Base-by-base conservation (phyloP, 129 eudicot genomes). In the Scalesia atractyloides region DNA sequence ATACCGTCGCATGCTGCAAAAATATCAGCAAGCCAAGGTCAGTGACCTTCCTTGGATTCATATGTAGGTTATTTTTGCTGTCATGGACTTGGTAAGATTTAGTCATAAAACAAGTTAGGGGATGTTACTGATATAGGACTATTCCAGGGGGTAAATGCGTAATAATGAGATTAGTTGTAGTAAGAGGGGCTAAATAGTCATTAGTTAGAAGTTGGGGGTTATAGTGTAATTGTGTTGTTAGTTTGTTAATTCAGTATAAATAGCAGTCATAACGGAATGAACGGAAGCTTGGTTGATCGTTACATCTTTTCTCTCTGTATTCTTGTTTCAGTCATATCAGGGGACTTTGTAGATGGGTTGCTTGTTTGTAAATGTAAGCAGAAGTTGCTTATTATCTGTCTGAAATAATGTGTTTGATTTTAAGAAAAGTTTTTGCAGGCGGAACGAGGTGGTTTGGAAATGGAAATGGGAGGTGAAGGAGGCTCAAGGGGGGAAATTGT, bases 1-100 rank as follows among this genome's bases (percentile, higher is more conserved):
- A 66, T 92, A 92, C 80, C 90, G 82, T 26, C 95, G 98, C 66
- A 76, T 92, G 83, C 96, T 90, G 70, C 88, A 80, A 66, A 83
- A 79, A 54, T 88, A 82, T 65, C 89, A 85, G 51, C 89, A 86
- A 75, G 94, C 87, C 66, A 90, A 95, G 99, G 97, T 78, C 41
- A 61, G 58, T 37, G 37, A 20, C 62, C 68, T 76, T 67, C 41
- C 46, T 57, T 57, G 66, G 19, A 54, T 17, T 53, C 59, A 56
- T 53, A 58, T 11, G 4, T 59, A 68, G 39, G 49, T 47, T 48
- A 75, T 18, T 39, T 30, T 49, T 73, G 51, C 52, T 30, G 18
- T 60, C 19, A 1, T 60, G 43, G 43, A 24, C 17, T 60, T 60
- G 66, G 66, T 13, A 24, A 24, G 59, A 53, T 53, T 16, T 9